Conservation (phyloP, 768 basidiomycete species). For the Lactarius indigo region DNA sequence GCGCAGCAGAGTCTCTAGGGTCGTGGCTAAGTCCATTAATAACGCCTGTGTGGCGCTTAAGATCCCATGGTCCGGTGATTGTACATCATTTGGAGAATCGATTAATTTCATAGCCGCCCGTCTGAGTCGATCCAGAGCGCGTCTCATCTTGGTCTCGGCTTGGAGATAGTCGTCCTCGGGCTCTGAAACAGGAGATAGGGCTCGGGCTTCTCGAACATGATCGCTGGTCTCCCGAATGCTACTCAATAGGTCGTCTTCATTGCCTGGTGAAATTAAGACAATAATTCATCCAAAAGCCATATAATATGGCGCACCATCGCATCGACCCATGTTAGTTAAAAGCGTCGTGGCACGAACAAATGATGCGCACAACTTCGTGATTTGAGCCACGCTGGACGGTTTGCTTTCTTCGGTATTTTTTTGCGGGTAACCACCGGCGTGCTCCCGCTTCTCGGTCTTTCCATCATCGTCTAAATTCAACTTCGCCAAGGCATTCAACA, state of each 20-base stretch:
- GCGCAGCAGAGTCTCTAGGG: conserved; percentile 10
- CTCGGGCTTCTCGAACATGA: conserved; percentile 5
- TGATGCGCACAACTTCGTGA: conserved; percentile 24
- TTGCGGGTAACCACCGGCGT: background rate
- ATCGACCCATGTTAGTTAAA: conserved; percentile 4
- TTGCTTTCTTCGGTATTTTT: background rate
- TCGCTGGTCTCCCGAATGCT: conserved; percentile 16
- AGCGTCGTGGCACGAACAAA: conserved; percentile 20
- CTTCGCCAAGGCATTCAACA: conserved; percentile 15
- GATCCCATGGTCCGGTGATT: background rate
- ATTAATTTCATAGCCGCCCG: conserved; percentile 47
- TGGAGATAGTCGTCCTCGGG: conserved; percentile 38
- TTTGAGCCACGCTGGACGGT: conserved; percentile 7
- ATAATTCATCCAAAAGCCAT: background rate
- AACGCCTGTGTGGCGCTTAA: conserved; percentile 29
- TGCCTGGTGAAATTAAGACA: conserved; percentile 10
- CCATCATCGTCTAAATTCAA: conserved; percentile 12
- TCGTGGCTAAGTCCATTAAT: conserved; percentile 34
- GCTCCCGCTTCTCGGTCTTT: background rate
- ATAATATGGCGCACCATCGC: conserved; percentile 12
- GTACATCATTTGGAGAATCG: conserved; percentile 32
- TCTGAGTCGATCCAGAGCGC: conserved; percentile 57
- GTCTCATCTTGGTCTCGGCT: conserved; percentile 50
- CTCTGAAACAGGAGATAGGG: conserved; percentile 10
- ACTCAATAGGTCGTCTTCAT: conserved; percentile 3